phyloP scores from a whole-genome alignment of 805 yeast genomes.

The Metschnikowia cubensis region DNA sequence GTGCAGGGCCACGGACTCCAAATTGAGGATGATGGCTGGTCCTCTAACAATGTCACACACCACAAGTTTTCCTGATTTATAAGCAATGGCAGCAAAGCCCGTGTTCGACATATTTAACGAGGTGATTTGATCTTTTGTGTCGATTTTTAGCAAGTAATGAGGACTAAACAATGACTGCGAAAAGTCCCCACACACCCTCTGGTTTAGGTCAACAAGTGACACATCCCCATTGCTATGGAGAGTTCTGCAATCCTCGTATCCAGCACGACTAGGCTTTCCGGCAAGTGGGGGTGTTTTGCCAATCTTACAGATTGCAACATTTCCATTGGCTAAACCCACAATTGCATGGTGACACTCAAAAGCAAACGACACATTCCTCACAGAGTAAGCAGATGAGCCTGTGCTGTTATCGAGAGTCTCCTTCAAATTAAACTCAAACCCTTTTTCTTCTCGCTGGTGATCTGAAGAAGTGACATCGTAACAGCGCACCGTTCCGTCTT shows the following conservation, averaged over 20 bases:
- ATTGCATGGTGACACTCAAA: conserved; percentile 74
- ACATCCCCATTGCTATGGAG: conserved; percentile 35
- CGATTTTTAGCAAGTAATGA: conserved; percentile 23
- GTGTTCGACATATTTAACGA: conserved; percentile 65
- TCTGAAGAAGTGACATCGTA: conserved; percentile 84
- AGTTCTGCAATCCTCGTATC: conserved; percentile 26
- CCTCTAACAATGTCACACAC: conserved; percentile 73
- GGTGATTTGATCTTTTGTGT: conserved; percentile 40
- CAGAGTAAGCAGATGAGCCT: conserved; percentile 37
- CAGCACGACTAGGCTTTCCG: conserved; percentile 11
- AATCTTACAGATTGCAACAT: conserved; percentile 70
- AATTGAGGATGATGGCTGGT: conserved; percentile 59
- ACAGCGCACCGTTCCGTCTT: conserved; percentile 75
- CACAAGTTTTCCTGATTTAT: conserved; percentile 66
- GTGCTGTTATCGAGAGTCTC: conserved; percentile 30
- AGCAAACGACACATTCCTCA: conserved; percentile 66
- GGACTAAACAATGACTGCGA: conserved; percentile 34
- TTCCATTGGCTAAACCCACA: conserved; percentile 64
- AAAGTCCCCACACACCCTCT: conserved; percentile 46
- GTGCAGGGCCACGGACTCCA: conserved; percentile 24
- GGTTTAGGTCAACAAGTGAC: conserved; percentile 46
- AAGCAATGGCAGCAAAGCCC: conserved; percentile 83
- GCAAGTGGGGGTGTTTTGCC: conserved; percentile 32
- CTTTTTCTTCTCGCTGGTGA: conserved; percentile 28
- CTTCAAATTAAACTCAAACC: conserved; percentile 31